These are phyloP conservation scores for Fusarium metavorans DNA, from an alignment of 2,329 filamentous ascomycete species.

Conservation along the genomic window DNA sequence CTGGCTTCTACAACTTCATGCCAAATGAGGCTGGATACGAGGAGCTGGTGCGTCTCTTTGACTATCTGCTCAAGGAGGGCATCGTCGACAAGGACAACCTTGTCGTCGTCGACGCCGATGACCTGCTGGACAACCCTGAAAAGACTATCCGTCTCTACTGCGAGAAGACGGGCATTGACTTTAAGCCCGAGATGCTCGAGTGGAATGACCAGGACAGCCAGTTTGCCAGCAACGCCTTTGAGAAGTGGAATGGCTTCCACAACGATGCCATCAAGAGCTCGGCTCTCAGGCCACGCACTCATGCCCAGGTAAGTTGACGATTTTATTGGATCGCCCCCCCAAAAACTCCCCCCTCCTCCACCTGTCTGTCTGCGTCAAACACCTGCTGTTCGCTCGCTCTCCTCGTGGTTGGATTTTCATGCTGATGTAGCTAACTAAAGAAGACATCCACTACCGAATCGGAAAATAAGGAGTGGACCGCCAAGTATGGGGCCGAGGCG, in stretches of 20 bases:
- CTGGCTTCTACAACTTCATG: conserved; percentile 89
- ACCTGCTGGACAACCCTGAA: conserved; percentile 87
- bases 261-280: conserved; percentile 91
- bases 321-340: conserved; percentile 25
- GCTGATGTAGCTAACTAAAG: conserved; percentile 54
- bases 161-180: conserved; percentile 82
- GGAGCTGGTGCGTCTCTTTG: conserved; percentile 88
- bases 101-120: conserved; percentile 93
- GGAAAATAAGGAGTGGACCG: conserved; percentile 77
- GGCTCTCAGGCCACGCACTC: conserved; percentile 76
- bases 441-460: conserved; percentile 73
- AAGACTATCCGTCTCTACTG: conserved; percentile 84
- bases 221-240: conserved; percentile 80
- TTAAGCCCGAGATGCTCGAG: conserved; percentile 79
- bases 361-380: conserved; percentile 40
- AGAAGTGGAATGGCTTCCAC: conserved; percentile 98
- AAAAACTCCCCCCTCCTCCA: conserved; percentile 14
- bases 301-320: conserved; percentile 66
- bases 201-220: conserved; percentile 86
- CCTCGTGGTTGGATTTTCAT: conserved; percentile 37
- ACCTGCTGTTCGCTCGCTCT: conserved; percentile 32
- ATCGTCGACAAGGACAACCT: conserved; percentile 80
- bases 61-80: conserved; percentile 78
- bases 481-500: conserved; percentile 80
- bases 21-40: conserved; percentile 90